These are phyloP conservation scores for Ophiocordyceps unilateralis DNA, from an alignment of 2,329 filamentous ascomycete species.

Conservation along the genomic window DNA sequence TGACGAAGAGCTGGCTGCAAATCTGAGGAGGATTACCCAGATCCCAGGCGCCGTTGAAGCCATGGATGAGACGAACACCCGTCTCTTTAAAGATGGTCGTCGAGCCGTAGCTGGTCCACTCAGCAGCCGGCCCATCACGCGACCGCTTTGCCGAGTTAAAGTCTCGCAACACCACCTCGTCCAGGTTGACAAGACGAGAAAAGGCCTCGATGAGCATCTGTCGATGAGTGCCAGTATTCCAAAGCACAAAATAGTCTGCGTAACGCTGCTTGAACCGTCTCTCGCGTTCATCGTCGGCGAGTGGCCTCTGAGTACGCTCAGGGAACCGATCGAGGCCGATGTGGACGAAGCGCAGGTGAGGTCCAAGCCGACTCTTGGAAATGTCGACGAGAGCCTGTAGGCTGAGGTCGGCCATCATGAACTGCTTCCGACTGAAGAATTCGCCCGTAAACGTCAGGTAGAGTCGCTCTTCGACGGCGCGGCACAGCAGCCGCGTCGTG, in stretches of 20 bases:
- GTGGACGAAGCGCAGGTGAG: conserved; percentile 19
- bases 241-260: conserved; percentile 12
- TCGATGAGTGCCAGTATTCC: conserved; percentile 26
- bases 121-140: conserved; percentile 24
- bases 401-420: conserved; percentile 42
- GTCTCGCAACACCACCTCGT: conserved; percentile 41
- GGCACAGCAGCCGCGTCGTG: conserved; percentile 36
- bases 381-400: conserved; percentile 36
- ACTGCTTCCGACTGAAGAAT: conserved; percentile 50
- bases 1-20: conserved; percentile 18
- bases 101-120: conserved; percentile 40
- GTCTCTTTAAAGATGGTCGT: conserved; percentile 19
- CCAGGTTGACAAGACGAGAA: conserved; percentile 31
- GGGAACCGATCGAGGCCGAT: conserved; percentile 12
- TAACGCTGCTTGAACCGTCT: conserved; percentile 6
- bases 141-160: conserved; percentile 30
- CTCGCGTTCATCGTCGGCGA: conserved; percentile 3
- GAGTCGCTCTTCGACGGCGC: conserved; percentile 32
- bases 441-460: conserved; percentile 39
- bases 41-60: conserved; percentile 2
- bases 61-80: conserved; percentile 7
- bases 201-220: conserved; percentile 41
- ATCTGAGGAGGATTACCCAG: conserved; percentile 6
- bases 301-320: conserved; percentile 1
- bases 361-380: conserved; percentile 25